Percentiles rank a stretch among this genome's conserved stretches.
phyloP scores from a whole-genome alignment of 192 early-diverging fungal genomes.

The Backusella australiensis region DNA sequence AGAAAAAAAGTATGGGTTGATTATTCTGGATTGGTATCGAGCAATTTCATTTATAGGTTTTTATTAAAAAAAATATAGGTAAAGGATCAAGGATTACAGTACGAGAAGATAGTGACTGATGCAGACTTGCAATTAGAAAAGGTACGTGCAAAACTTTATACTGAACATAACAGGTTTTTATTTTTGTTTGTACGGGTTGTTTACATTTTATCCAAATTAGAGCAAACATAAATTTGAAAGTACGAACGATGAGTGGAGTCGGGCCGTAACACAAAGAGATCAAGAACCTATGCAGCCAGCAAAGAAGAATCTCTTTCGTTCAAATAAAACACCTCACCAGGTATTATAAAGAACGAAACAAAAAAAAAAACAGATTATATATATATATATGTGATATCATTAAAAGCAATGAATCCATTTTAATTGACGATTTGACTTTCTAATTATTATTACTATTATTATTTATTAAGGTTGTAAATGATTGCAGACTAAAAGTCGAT shows the following conservation, averaged over 20 bases:
- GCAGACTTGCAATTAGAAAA: slow-evolving; percentile 81
- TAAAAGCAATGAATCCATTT: background rate
- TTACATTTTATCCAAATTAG: slow-evolving; percentile 33
- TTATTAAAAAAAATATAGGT: background rate
- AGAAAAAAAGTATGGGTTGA: slow-evolving; percentile 62
- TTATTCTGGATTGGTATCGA: background rate
- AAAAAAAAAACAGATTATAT: background rate
- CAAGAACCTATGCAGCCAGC: slow-evolving; percentile 35
- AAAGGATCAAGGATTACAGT: slow-evolving; percentile 76
- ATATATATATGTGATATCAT: background rate
- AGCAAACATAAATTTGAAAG: slow-evolving; percentile 67
- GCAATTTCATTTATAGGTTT: background rate
- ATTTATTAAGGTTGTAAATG: slow-evolving; percentile 79
- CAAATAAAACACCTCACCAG: slow-evolving; percentile 60
- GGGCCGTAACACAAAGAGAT: slow-evolving; percentile 56
- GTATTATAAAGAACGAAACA: slow-evolving; percentile 34
- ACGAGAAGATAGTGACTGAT: slow-evolving; percentile 76
- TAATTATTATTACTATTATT: slow-evolving; percentile 32
- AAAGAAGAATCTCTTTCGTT: slow-evolving; percentile 50
- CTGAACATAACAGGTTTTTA: background rate
- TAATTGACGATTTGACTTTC: background rate
- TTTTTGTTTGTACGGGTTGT: background rate
- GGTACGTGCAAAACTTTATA: slow-evolving; percentile 32
- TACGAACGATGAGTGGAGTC: slow-evolving; percentile 84
- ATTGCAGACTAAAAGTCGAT: slow-evolving; percentile 79